Base-by-base conservation (phyloP, 176 grass and related monocot genomes). In the Bromus sterilis region DNA sequence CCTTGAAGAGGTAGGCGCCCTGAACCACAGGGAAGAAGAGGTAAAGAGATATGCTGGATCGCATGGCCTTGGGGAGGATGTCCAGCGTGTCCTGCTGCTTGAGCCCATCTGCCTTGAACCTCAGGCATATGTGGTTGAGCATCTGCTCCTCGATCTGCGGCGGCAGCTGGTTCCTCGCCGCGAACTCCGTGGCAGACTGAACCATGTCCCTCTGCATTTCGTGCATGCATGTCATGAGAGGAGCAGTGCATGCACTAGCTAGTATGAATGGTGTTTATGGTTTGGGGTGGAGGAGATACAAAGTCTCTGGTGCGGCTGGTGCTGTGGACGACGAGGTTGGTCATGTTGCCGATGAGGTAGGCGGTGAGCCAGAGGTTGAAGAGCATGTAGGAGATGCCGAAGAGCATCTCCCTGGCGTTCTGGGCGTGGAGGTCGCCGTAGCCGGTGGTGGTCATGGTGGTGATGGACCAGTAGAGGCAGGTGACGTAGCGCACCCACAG, bases 301-400 rank as follows among this genome's bases (percentile, higher is more conserved):
- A 98, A 98, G 51, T 93, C 91, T 82, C 90, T 91, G 86, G 95
- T 98, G 79, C 92, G 95, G 84, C 95, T 82, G 78, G 95, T 94
- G 84, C 88, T 91, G 83, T 98, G 95, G 8, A 98, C 92, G 29
- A 98, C 95, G 55, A 98, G 91, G 87, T 98, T 98, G 83, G 95
- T 98, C 95, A 98, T 94, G 75, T 94, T 98, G 75, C 95, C 95
- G 56, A 98, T 98, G 88, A 98, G 80, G 87, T 98, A 98, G 4
- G 95, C 82, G 2, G 95, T 93, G 62, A 98, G 90, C 53, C 92
- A 89, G 32, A 98, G 91, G 83, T 95, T 98, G 77, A 94, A 98
- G 66, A 98, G 90, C 95, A 98, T 98, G 65, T 95, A 98, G 75
- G 82, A 71, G 82, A 91, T 89, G 46, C 86, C 92, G 79, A 98